phyloP scores from a whole-genome alignment of 176 grass and related monocot species.

The Puccinellia tenuiflora region DNA sequence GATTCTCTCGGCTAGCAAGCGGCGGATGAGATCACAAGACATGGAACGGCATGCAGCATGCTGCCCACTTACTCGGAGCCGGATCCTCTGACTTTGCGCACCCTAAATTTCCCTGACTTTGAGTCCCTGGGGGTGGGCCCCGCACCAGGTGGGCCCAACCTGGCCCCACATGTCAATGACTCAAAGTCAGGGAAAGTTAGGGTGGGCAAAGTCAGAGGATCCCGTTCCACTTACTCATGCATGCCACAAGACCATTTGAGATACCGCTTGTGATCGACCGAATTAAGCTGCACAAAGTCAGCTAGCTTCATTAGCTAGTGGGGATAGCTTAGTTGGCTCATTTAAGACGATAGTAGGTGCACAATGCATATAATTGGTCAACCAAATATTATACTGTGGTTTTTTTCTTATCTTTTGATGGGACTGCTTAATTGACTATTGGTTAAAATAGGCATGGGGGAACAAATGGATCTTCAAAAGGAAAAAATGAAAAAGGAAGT shows the following conservation, averaged over 20 bases:
- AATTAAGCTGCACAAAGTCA: background rate
- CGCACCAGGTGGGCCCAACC: too few relatives aligned
- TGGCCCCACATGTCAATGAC: too few relatives aligned
- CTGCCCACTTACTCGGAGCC: slow-evolving; percentile 8
- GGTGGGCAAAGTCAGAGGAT: too few relatives aligned
- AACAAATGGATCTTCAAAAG: too few relatives aligned
- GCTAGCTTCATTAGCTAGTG: slow-evolving; percentile 11
- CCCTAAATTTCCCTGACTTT: too few relatives aligned
- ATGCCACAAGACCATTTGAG: background rate
- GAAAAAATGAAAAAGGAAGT: background rate
- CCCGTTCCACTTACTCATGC: too few relatives aligned
- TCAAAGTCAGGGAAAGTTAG: too few relatives aligned
- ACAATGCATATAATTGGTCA: slow-evolving; percentile 10
- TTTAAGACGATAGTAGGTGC: slow-evolving; percentile 3
- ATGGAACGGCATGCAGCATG: slow-evolving; percentile 19
- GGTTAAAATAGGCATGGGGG: too few relatives aligned
- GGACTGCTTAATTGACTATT: background rate
- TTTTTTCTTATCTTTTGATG: background rate
- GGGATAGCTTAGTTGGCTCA: slow-evolving; percentile 1
- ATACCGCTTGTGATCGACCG: background rate
- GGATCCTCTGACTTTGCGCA: too few relatives aligned
- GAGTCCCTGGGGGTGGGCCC: too few relatives aligned
- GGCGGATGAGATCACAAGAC: background rate
- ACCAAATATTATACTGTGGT: background rate
- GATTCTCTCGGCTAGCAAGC: background rate